Evolutionary conservation across 2,329 filamentous ascomycete genomes (phyloP), one percentile per base, ranked within the genome.

Genomic region (Cladosporium sphaerospermum): DNA sequence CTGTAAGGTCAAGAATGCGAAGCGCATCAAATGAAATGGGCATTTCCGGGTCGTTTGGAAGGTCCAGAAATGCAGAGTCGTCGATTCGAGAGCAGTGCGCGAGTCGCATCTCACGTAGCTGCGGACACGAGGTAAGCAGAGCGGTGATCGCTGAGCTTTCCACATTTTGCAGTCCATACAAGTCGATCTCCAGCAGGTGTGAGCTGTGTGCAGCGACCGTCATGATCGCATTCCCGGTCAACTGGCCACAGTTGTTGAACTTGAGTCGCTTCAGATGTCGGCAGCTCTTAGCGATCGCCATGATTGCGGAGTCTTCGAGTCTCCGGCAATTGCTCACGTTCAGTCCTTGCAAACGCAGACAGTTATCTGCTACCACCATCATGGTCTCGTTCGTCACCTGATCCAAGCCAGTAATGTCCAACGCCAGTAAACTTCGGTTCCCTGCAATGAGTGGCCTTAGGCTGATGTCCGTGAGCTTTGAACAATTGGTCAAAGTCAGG

Each of bases 131-230:
- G 18, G 82, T 79, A 45, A 99, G 78, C 11, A 99, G 80, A 2
- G 86, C 81, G 0, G 88, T 92, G 45, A 99, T 81, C 0, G 93
- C 89, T 19, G 84, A 80, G 66, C 95, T 93, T 57, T 88, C 88
- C 59, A 99, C 83, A 43, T 84, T 79, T 52, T 77, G 79, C 74
- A 93, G 95, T 62, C 89, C 86, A 62, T 96, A 88, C 11, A 99
- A 80, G 67, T 99, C 93, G 57, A 99, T 96, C 70, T 99, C 93
- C 57, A 99, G 84, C 32, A 99, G 90, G 60, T 96, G 92, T 10
- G 85, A 88, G 68, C 92, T 96, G 70, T 95, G 82, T 43, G 84
- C 78, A 5, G 93, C 92, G 67, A 99, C 95, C 3, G 90, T 88
- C 54, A 88, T 76, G 58, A 97, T 85, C 6, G 90, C 85, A 45